Percentiles rank a stretch among this genome's conserved stretches.
These are phyloP conservation scores for Zalaria obscura DNA, from an alignment of 2,329 filamentous ascomycete species.

Conservation along the genomic window DNA sequence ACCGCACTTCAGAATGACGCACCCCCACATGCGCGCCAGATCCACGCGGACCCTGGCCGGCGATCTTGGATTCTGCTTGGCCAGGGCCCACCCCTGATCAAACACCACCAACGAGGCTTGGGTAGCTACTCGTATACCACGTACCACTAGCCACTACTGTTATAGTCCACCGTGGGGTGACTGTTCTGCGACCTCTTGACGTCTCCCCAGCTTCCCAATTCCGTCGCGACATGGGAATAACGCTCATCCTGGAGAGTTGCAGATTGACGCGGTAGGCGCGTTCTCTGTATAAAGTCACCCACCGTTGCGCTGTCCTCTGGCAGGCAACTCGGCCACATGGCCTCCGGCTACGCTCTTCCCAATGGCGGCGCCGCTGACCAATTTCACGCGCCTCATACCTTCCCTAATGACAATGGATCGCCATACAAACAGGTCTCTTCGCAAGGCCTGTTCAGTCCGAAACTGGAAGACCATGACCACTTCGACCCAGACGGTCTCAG, in stretches of 20 bases:
- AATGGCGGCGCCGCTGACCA: conserved; percentile 13
- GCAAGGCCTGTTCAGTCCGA: neutral
- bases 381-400: conserved; percentile 15
- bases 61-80: no score
- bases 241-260: no score
- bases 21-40: neutral
- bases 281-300: neutral
- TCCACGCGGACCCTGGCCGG: neutral
- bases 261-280: neutral
- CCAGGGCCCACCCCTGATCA: no score
- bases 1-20: neutral
- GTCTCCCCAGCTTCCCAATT: no score
- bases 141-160: no score
- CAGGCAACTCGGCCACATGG: conserved; percentile 17
- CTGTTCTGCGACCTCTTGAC: no score
- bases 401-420: neutral
- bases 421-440: neutral
- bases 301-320: no score
- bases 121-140: no score
- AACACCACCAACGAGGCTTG: no score
- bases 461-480: conserved; percentile 3
- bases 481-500: conserved; percentile 5
- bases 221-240: no score
- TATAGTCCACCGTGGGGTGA: no score
- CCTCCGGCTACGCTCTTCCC: conserved; percentile 31